These are phyloP conservation scores for Zasmidium citrigriseum DNA, from an alignment of 2,329 filamentous ascomycete genomes.

Conservation along the genomic window DNA sequence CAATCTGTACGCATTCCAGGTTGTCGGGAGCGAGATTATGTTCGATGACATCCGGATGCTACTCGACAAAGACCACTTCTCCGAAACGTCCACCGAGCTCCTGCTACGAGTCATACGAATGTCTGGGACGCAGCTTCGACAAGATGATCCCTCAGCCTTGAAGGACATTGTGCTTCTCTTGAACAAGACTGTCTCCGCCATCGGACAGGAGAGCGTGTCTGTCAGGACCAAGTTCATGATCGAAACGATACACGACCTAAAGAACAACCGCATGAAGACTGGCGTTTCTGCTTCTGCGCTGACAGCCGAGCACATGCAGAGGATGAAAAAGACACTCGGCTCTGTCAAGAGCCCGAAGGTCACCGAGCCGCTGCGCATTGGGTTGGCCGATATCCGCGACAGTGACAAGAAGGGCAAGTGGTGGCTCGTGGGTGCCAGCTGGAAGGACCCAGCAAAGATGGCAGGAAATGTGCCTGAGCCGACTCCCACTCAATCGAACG, in stretches of 20 bases:
- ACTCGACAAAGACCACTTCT: constrained; percentile 65
- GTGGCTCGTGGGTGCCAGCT: constrained; percentile 98
- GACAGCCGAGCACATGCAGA: constrained; percentile 76
- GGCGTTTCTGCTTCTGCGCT: constrained; percentile 69
- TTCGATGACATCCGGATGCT: constrained; percentile 89
- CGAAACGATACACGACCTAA: constrained; percentile 89
- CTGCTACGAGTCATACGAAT: constrained; percentile 79
- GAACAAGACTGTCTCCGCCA: constrained; percentile 65
- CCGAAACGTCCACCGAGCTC: constrained; percentile 85
- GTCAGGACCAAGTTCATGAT: constrained; percentile 97
- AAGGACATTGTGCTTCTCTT: constrained; percentile 86
- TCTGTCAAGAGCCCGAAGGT: constrained; percentile 70
- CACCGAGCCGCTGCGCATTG: constrained; percentile 78
- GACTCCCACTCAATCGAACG: constrained; percentile 12
- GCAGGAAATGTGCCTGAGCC: constrained; percentile 18
- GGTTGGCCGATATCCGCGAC: constrained; percentile 77
- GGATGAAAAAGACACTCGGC: constrained; percentile 86
- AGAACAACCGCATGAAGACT: constrained; percentile 88
- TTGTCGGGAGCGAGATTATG: constrained; percentile 77
- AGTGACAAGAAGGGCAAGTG: constrained; percentile 90
- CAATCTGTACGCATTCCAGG: constrained; percentile 88
- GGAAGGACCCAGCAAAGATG: constrained; percentile 52
- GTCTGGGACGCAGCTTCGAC: constrained; percentile 77
- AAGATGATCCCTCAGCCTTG: constrained; percentile 83
- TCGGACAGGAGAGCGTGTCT: constrained; percentile 71